Conservation (phyloP, 805 yeast species). For the Suhomyces sp. region DNA sequence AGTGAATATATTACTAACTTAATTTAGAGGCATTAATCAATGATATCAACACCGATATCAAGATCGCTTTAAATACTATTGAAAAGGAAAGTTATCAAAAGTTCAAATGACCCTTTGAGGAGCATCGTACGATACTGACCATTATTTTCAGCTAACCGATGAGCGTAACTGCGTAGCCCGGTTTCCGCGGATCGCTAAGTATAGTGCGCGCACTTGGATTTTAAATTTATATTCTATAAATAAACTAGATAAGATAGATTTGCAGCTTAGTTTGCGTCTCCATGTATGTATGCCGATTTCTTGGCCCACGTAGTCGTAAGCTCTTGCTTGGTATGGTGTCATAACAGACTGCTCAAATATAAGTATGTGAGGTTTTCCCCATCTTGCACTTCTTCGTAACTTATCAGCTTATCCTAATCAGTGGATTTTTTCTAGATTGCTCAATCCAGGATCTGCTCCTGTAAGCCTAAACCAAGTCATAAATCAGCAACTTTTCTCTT, state of each 20-base stretch:
- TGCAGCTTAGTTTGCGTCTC: neutral
- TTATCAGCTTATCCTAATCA: neutral
- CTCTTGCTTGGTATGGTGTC: neutral
- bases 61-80: conserved; percentile 56
- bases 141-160: neutral
- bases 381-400: neutral
- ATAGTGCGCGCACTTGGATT: neutral
- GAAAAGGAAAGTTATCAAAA: conserved; percentile 14
- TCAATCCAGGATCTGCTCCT: neutral
- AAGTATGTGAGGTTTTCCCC: neutral
- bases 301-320: neutral
- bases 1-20: conserved; percentile 18
- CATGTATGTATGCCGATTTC: neutral
- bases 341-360: neutral
- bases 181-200: neutral
- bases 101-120: neutral
- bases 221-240: neutral
- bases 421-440: neutral
- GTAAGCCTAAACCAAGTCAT: neutral
- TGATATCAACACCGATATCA: conserved; percentile 80
- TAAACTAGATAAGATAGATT: neutral
- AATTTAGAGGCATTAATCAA: conserved; percentile 68
- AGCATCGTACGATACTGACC: neutral
- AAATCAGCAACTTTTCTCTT: neutral
- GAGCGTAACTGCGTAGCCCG: neutral